phyloP scores from a whole-genome alignment of 768 basidiomycete species.

The Cystofilobasidium capitatum region DNA sequence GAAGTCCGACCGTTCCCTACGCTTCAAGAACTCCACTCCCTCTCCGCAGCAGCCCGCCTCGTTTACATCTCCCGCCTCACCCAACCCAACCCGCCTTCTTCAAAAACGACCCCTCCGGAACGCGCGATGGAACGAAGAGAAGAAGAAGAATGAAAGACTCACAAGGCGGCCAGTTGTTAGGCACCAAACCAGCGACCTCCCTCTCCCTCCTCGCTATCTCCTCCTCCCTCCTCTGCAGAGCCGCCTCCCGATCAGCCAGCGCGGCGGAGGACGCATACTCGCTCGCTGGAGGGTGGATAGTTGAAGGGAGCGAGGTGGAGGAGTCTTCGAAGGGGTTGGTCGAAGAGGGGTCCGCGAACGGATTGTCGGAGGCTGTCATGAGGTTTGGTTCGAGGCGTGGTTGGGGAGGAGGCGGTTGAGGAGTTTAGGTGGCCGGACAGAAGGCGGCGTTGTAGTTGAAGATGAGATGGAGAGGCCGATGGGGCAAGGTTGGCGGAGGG shows the following conservation, averaged over 20 bases:
- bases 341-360: slow-evolving; percentile 22
- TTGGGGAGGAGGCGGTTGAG: no score
- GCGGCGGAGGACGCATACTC: neutral
- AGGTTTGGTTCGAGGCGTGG: no score
- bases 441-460: no score
- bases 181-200: slow-evolving; percentile 10
- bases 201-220: slow-evolving; percentile 20
- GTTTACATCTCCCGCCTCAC: neutral
- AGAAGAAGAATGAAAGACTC: neutral
- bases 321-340: slow-evolving; percentile 18
- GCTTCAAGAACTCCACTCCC: no score
- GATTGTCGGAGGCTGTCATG: slow-evolving; percentile 18
- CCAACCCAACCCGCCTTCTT: neutral
- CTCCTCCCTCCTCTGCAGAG: slow-evolving; percentile 18
- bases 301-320: neutral
- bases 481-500: no score
- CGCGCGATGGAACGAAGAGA: neutral
- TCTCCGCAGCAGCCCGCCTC: no score
- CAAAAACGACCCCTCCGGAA: neutral
- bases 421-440: no score
- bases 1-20: no score
- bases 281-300: neutral
- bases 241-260: slow-evolving; percentile 20
- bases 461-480: no score
- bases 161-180: slow-evolving; percentile 26